phyloP scores from a whole-genome alignment of 2,329 filamentous ascomycete species.

The Paracamarosporium sp. region DNA sequence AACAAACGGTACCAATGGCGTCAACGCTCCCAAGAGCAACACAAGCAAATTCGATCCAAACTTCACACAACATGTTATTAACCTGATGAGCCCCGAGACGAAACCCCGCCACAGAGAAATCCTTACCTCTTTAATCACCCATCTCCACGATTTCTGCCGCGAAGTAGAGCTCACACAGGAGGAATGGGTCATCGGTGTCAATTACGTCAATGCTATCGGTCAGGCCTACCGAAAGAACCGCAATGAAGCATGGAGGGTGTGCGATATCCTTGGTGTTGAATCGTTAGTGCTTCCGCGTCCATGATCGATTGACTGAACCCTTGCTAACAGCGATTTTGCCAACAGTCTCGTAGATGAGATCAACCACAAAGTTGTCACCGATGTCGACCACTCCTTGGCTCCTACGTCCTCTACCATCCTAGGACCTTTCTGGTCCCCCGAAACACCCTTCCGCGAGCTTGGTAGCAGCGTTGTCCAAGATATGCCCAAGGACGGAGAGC shows the following conservation, averaged over 20 bases:
- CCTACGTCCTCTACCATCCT: slow-evolving; percentile 80
- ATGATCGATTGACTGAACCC: not conserved
- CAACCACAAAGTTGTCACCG: slow-evolving; percentile 66
- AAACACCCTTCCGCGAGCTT: slow-evolving; percentile 74
- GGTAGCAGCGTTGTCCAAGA: slow-evolving; percentile 72
- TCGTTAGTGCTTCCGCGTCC: slow-evolving; percentile 41
- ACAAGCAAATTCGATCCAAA: not conserved
- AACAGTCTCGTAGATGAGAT: slow-evolving; percentile 68
- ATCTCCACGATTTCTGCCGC: slow-evolving; percentile 80
- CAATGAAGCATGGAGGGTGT: slow-evolving; percentile 77
- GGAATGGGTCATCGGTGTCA: slow-evolving; percentile 78
- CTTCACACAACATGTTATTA: not conserved
- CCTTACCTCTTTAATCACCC: slow-evolving; percentile 68
- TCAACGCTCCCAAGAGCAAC: not conserved
- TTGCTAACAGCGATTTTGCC: not conserved
- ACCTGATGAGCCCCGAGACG: slow-evolving; percentile 65
- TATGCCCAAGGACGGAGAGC: slow-evolving; percentile 61
- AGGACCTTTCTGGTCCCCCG: slow-evolving; percentile 78
- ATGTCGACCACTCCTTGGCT: slow-evolving; percentile 60
- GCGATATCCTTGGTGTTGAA: slow-evolving; percentile 76
- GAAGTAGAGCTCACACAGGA: slow-evolving; percentile 79
- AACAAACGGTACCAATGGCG: not conserved
- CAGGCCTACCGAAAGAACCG: slow-evolving; percentile 71
- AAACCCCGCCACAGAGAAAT: slow-evolving; percentile 69
- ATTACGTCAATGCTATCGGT: slow-evolving; percentile 77